Conservation (phyloP, 352 stramenopile species). For the Pythium scleroteichum region DNA sequence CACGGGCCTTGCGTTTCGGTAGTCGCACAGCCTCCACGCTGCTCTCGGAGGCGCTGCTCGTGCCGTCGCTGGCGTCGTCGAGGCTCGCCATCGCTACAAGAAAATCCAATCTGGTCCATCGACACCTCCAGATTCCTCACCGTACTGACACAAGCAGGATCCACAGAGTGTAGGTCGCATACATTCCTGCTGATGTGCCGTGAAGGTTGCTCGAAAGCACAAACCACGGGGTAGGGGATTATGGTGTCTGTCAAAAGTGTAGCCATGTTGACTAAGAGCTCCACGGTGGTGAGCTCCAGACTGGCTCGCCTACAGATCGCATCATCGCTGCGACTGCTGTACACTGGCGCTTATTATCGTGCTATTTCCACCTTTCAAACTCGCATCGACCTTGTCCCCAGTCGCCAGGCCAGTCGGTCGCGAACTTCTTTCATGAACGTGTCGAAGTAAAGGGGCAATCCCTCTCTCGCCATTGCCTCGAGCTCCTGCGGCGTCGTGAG, state of each 20-base stretch:
- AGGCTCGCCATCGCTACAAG: not conserved
- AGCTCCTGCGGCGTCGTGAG: not conserved
- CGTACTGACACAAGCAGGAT: no score
- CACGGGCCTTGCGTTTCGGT: slow-evolving; percentile 4
- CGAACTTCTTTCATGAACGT: not conserved
- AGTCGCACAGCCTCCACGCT: slow-evolving; percentile 3
- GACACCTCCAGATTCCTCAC: no score
- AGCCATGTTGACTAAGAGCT: not conserved
- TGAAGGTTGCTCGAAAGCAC: slow-evolving; percentile 1
- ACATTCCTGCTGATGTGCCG: not conserved
- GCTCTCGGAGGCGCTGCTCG: slow-evolving; percentile 22
- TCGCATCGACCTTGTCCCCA: not conserved
- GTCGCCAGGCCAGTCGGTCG: slow-evolving; percentile 6
- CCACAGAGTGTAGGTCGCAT: not conserved
- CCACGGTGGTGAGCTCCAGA: not conserved
- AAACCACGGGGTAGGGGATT: no score
- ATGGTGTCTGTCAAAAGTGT: not conserved
- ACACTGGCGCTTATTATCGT: not conserved
- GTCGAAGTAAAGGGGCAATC: not conserved
- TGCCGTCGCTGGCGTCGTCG: not conserved
- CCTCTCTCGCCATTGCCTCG: not conserved
- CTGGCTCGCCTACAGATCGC: no score
- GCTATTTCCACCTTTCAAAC: no score
- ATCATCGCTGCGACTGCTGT: not conserved
- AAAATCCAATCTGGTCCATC: no score